phyloP scores from a whole-genome alignment of 23 red algal species.

The Gracilariopsis chorda region DNA sequence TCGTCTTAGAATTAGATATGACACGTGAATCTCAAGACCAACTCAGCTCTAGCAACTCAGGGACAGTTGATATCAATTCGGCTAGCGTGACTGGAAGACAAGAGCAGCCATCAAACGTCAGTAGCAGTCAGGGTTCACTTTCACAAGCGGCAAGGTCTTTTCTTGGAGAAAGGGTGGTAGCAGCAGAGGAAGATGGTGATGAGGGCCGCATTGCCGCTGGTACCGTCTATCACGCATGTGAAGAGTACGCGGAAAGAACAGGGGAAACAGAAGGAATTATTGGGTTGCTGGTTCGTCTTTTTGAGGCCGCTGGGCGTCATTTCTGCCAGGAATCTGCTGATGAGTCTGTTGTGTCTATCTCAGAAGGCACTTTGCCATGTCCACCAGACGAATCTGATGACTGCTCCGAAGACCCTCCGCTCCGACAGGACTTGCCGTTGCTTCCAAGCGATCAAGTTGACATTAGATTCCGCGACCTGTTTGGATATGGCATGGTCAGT shows the following conservation, averaged over 20 bases:
- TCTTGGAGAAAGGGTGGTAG: slow-evolving; percentile 57
- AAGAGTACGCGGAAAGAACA: slow-evolving; percentile 61
- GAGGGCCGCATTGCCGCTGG: slow-evolving; percentile 60
- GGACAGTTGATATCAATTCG: background rate
- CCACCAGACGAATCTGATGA: slow-evolving; percentile 56
- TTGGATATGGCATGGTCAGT: background rate
- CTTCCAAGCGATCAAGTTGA: slow-evolving; percentile 33
- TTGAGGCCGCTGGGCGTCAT: slow-evolving; percentile 48
- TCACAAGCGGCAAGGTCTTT: slow-evolving; percentile 60
- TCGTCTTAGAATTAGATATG: slow-evolving; percentile 27
- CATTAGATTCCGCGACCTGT: slow-evolving; percentile 15
- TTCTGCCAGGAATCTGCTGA: slow-evolving; percentile 37
- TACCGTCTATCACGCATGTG: slow-evolving; percentile 61
- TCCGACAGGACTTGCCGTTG: slow-evolving; percentile 21
- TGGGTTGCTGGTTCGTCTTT: slow-evolving; percentile 29
- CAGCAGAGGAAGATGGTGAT: slow-evolving; percentile 63
- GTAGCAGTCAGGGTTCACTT: background rate
- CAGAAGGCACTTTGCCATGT: slow-evolving; percentile 30
- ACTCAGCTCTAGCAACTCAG: background rate
- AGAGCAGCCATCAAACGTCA: background rate
- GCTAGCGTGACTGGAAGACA: background rate
- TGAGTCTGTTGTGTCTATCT: slow-evolving; percentile 56
- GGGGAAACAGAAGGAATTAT: slow-evolving; percentile 54
- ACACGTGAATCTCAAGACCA: background rate
- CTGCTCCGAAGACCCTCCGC: slow-evolving; percentile 24